Evolutionary conservation across 129 eudicot genomes (phyloP).

Genomic region (Mikania micrantha): DNA sequence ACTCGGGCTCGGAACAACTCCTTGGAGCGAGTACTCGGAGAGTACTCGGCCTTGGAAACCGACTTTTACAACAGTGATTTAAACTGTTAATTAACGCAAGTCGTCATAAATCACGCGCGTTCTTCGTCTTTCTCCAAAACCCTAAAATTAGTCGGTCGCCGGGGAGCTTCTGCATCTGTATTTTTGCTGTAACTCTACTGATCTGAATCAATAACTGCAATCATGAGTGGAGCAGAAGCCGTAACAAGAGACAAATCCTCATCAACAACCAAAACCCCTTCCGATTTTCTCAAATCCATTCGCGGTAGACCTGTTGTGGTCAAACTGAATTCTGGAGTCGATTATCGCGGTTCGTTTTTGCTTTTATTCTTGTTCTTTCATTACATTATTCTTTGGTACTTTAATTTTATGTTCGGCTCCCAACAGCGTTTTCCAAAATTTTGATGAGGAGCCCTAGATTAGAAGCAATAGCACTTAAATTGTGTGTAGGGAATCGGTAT

Average conservation of each 20-base stretch:
- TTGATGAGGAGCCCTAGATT: not conserved
- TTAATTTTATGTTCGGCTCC: not conserved
- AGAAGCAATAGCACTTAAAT: not conserved
- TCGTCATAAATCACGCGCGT: slow-evolving; percentile 6
- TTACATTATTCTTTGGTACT: not conserved
- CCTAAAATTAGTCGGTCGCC: slow-evolving; percentile 10
- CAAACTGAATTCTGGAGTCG: slow-evolving; percentile 86
- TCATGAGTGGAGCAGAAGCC: slow-evolving; percentile 63
- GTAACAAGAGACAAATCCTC: slow-evolving; percentile 43
- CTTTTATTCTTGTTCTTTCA: not conserved
- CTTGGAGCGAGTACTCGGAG: too few relatives aligned
- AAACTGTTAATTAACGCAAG: not conserved
- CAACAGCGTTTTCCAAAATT: not conserved
- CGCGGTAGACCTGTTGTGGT: slow-evolving; percentile 95
- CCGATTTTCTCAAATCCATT: slow-evolving; percentile 87
- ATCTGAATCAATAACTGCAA: not conserved
- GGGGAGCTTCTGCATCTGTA: not conserved
- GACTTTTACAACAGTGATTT: too few relatives aligned
- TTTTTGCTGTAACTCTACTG: not conserved
- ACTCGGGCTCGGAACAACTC: too few relatives aligned
- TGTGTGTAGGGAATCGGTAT: not conserved
- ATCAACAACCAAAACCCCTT: slow-evolving; percentile 65
- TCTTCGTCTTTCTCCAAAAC: slow-evolving; percentile 15
- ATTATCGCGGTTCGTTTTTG: slow-evolving; percentile 56
- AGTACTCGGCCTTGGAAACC: too few relatives aligned